Evolutionary conservation across 2,329 filamentous ascomycete species (phyloP), one percentile per base, ranked within the genome.

Genomic region (Tolypocladium capitatum): DNA sequence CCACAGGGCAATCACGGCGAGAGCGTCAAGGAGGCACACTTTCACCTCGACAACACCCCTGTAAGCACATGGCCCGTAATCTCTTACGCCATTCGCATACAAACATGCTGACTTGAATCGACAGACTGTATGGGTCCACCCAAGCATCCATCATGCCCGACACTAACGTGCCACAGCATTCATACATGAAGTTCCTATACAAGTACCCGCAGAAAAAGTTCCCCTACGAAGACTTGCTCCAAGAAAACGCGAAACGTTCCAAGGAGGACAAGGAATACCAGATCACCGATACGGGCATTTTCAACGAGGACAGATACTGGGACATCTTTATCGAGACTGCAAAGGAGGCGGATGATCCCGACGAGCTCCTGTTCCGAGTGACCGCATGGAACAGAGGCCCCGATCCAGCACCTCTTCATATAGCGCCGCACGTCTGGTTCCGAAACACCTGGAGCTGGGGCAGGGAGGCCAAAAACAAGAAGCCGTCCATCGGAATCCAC

Each of bases 101-200:
- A 55, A 45, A 3, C 20, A 53, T 45, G 49, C 54, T 60, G 55
- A 68, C 57, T 36, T 21, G 46, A 16, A 4, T 38, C 7, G 5
- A 28, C 54, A 75, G 72, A 74, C 72, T 59, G 71, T 74, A 69
- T 59, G 63, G 40, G 35, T n/a, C 11, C 28, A 10, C 8, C 5
- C 7, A 10, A 27, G 16, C 10, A 10, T 14, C 43, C 24, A 40
- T 44, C 46, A 47, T 45, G 43, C 38, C 21, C 36, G 40, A 24
- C 9, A 49, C 46, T 56, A 53, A 60, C 52, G 50, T 49, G 24
- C 47, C 49, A 30, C 63, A 90, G 86, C 90, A 96, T 68, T 94
- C 91, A 28, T 97, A 97, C 72, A 97, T 97, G 91, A 97, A 97
- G 67, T 94, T 83, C 61, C 82, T 97, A 56, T 97, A 97, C 78